Conservation (phyloP, 441 rosid species). For the Erodium texanum region DNA sequence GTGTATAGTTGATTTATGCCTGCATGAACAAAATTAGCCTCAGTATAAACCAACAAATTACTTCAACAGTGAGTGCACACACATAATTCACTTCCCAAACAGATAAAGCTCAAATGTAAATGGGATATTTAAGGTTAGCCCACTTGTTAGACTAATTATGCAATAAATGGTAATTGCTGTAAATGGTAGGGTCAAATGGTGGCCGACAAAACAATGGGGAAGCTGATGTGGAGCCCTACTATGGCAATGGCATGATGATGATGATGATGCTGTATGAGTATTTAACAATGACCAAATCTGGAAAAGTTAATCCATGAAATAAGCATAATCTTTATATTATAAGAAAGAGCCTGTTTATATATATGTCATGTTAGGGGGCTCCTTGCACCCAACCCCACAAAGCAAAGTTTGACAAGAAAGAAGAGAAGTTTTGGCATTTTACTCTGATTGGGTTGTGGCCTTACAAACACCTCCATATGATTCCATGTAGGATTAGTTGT, state of each 20-base stretch:
- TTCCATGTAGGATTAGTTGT: constrained; percentile 29
- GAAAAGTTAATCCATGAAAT: constrained; percentile 27
- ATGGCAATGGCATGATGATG: too few species aligned
- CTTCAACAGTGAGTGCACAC: background rate
- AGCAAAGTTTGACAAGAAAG: constrained; percentile 16
- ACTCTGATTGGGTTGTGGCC: constrained; percentile 19
- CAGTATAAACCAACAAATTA: background rate
- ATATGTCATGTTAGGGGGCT: constrained; percentile 16
- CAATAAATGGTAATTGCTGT: constrained; percentile 30
- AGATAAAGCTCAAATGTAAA: background rate
- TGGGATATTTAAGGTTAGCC: constrained; percentile 8
- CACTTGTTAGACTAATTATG: constrained; percentile 13
- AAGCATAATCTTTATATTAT: constrained; percentile 21
- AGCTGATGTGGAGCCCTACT: constrained; percentile 38
- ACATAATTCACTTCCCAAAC: background rate
- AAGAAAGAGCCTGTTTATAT: background rate
- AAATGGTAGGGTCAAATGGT: constrained; percentile 34
- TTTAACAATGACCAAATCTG: constrained; percentile 28
- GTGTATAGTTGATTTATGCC: background rate
- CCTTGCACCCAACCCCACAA: constrained; percentile 19
- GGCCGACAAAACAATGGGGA: constrained; percentile 58
- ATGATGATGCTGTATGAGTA: constrained; percentile 25
- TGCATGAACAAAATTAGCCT: background rate
- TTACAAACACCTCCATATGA: constrained; percentile 26
- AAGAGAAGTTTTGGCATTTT: constrained; percentile 17